Base-by-base conservation (phyloP, 75 land plant genomes). In the Ceratopteris richardii region DNA sequence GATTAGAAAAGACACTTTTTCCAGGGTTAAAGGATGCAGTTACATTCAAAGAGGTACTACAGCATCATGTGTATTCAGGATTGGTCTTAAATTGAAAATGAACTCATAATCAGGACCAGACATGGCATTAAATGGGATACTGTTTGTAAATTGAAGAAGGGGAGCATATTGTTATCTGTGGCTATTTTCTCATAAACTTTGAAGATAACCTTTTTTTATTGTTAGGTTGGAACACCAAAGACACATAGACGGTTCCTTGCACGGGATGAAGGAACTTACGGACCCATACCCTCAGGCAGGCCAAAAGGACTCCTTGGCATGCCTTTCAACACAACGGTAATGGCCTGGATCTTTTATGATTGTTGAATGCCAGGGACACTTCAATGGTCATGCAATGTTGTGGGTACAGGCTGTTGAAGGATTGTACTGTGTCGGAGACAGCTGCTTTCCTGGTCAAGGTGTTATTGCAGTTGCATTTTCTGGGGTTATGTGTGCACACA, bases 361-460 rank as follows among this genome's bases (percentile, higher is more conserved):
- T 40, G 42, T 40, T 40, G 9, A 10, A 40, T 40, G 42, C 42
- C 42, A 40, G n/a, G n/a, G n/a, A n/a, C n/a, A n/a, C n/a, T n/a
- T n/a, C n/a, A n/a, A n/a, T n/a, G n/a, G n/a, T n/a, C n/a, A n/a
- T n/a, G n/a, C n/a, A n/a, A n/a, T n/a, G n/a, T n/a, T n/a, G n/a
- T n/a, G n/a, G n/a, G n/a, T n/a, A n/a, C n/a, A 91, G 96, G 91
- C 77, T 16, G 70, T 94, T 51, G 76, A 89, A 57, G 85, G 85
- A 27, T 76, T 94, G 17, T 94, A 94, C 57, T 94, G 98, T 61
- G 98, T 94, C 54, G 98, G 98, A 18, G 98, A 94, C 72, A 94
- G 98, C 65, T 94, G 98, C 73, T 94, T 94, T 62, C 98, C 98
- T 22, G 98, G 98, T 40, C 98, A 94, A 80, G 98, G 98, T 16